These are phyloP conservation scores for Saccharomyces hybrid DNA, from an alignment of 1,139 yeast species.

Conservation along the genomic window DNA sequence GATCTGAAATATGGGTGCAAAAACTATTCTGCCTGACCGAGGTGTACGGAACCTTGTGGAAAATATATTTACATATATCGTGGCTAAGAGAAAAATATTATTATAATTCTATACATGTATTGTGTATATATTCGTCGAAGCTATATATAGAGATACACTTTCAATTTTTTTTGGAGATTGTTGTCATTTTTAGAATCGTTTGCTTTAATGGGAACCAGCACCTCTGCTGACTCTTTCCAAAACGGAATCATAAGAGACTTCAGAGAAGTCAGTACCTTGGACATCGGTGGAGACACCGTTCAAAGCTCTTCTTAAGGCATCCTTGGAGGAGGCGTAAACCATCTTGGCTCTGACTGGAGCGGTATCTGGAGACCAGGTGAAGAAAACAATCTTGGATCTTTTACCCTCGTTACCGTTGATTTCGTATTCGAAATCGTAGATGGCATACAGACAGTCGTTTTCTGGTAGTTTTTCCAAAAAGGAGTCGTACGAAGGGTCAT, in stretches of 20 bases:
- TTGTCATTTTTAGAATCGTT: background rate
- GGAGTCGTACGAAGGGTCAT: conserved; percentile 65
- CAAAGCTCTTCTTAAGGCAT: conserved; percentile 92
- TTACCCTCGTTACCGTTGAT: conserved; percentile 86
- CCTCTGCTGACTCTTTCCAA: conserved; percentile 85
- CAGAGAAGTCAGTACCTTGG: conserved; percentile 97
- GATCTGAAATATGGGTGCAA: background rate
- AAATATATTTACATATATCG: background rate
- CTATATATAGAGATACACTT: background rate
- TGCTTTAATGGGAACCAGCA: conserved; percentile 50
- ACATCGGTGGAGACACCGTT: conserved; percentile 90
- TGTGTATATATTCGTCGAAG: background rate
- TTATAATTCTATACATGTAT: background rate
- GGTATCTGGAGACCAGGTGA: conserved; percentile 96
- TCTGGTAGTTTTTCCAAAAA: conserved; percentile 88
- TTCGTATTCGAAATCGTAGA: conserved; percentile 94
- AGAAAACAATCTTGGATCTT: conserved; percentile 88
- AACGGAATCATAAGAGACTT: conserved; percentile 88
- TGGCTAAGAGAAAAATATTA: background rate
- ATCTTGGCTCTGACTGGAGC: conserved; percentile 92
- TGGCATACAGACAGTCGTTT: conserved; percentile 91
- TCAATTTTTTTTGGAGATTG: background rate
- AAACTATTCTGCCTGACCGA: background rate
- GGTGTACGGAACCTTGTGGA: background rate
- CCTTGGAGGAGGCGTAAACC: conserved; percentile 97